These are phyloP conservation scores for Torulaspora indica DNA, from an alignment of 805 yeast species.

Conservation along the genomic window DNA sequence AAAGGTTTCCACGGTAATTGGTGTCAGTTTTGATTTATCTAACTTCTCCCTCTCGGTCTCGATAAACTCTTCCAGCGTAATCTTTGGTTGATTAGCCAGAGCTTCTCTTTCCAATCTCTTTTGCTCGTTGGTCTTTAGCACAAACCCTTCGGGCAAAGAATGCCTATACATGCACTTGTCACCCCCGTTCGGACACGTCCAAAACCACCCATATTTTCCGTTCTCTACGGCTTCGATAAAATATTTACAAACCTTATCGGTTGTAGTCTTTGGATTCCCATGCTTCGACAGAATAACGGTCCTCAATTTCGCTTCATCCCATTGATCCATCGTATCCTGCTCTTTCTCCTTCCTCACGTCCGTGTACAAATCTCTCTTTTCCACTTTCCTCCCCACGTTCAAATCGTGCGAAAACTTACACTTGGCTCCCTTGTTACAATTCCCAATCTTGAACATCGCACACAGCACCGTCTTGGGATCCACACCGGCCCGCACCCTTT, in stretches of 20 bases:
- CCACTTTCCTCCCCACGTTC: constrained; percentile 78
- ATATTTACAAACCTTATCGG: constrained; percentile 89
- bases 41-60: constrained; percentile 87
- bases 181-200: constrained; percentile 96
- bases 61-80: constrained; percentile 91
- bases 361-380: constrained; percentile 86
- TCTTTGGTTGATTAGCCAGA: constrained; percentile 75
- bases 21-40: constrained; percentile 69
- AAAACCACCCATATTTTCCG: constrained; percentile 98
- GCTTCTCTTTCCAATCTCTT: constrained; percentile 84
- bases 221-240: constrained; percentile 97
- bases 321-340: constrained; percentile 85
- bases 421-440: constrained; percentile 71
- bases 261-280: constrained; percentile 89
- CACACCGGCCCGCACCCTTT: constrained; percentile 92
- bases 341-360: constrained; percentile 72
- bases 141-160: constrained; percentile 94
- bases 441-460: constrained; percentile 80
- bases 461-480: constrained; percentile 94
- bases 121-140: constrained; percentile 94
- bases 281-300: constrained; percentile 84
- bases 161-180: constrained; percentile 90
- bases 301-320: constrained; percentile 96
- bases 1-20: constrained; percentile 79
- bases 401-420: constrained; percentile 94